Percentiles rank a stretch among this genome's conserved stretches.
Conservation (phyloP, 129 eudicot species). For the Erigeron canadensis region DNA sequence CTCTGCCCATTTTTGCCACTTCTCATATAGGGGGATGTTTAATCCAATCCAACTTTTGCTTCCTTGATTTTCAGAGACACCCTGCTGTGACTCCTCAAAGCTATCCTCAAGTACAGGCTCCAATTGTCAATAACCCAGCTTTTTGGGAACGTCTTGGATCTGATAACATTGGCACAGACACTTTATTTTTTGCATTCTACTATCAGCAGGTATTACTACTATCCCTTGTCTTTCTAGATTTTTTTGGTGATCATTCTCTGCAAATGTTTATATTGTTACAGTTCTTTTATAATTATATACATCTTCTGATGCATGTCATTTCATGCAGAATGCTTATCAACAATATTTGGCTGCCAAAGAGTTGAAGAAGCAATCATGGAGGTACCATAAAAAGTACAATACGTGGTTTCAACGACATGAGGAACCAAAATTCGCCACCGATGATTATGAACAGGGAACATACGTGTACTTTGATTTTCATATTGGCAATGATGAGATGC, state of each 20-base stretch:
- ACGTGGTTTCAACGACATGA: conserved; percentile 99
- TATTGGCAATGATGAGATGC: conserved; percentile 69
- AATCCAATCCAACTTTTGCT: neutral
- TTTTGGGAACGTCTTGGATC: conserved; percentile 96
- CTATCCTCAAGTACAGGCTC: conserved; percentile 98
- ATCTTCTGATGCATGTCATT: conserved; percentile 24
- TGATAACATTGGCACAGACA: conserved; percentile 82
- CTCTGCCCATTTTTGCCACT: too few species aligned
- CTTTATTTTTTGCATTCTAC: conserved; percentile 88
- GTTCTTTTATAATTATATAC: neutral
- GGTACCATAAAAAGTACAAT: conserved; percentile 90
- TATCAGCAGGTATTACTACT: conserved; percentile 63
- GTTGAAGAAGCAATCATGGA: conserved; percentile 96
- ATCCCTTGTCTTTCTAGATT: neutral
- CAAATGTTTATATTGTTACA: neutral
- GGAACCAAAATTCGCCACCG: conserved; percentile 93
- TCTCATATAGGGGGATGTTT: too few species aligned
- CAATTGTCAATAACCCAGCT: conserved; percentile 89
- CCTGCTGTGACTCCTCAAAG: conserved; percentile 89
- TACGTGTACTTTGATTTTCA: conserved; percentile 94
- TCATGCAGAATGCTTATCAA: conserved; percentile 83
- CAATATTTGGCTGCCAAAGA: conserved; percentile 97
- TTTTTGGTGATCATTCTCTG: neutral
- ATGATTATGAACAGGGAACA: conserved; percentile 97
- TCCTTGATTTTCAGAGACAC: conserved; percentile 61